Conservation (phyloP, 768 basidiomycete species). For the Mycena haematopus region DNA sequence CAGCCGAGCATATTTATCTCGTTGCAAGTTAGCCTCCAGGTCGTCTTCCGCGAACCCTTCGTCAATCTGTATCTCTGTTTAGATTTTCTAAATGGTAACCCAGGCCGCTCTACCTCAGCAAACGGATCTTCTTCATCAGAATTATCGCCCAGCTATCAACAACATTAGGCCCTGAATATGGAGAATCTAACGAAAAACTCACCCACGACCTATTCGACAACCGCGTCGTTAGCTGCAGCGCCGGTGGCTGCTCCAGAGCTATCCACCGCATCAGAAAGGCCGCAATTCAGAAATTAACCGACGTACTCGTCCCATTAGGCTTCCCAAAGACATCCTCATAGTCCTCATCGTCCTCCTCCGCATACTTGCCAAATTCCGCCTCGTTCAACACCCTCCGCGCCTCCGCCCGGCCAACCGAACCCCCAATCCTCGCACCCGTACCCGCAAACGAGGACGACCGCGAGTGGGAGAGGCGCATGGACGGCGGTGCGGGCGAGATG, state of each 20-base stretch:
- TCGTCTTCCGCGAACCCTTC: constrained; percentile 93
- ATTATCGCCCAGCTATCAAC: constrained; percentile 69
- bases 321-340: constrained; percentile 96
- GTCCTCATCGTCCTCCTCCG: constrained; percentile 88
- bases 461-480: constrained; percentile 47
- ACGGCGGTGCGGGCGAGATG: constrained; percentile 16
- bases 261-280: constrained; percentile 15
- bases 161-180: background rate
- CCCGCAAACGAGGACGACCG: constrained; percentile 65
- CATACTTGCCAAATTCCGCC: constrained; percentile 82
- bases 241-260: constrained; percentile 70
- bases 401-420: constrained; percentile 74
- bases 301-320: constrained; percentile 68
- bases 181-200: constrained; percentile 27
- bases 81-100: background rate
- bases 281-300: background rate
- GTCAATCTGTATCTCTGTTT: constrained; percentile 67
- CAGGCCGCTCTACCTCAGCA: constrained; percentile 68
- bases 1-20: constrained; percentile 92
- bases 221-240: constrained; percentile 84
- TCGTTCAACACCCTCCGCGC: constrained; percentile 60
- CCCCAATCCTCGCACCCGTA: constrained; percentile 47
- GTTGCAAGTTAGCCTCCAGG: constrained; percentile 87
- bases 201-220: constrained; percentile 94
- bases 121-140: constrained; percentile 96